These are phyloP conservation scores for Hypholoma sublateritium DNA, from an alignment of 768 basidiomycete genomes.

Conservation along the genomic window DNA sequence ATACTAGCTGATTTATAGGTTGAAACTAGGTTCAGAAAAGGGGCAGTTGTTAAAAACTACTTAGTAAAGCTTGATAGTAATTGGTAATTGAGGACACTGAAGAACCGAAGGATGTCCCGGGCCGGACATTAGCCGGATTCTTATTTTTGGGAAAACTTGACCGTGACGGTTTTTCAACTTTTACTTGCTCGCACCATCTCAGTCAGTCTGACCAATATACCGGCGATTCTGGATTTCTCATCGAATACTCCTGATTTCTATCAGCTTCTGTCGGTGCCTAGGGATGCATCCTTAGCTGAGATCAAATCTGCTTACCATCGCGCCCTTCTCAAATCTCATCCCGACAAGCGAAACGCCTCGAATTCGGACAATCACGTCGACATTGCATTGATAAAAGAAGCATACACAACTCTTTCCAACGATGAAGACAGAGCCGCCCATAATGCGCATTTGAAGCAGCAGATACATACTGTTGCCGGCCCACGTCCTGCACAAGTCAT, in stretches of 20 bases:
- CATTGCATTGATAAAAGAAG: slow-evolving; percentile 63
- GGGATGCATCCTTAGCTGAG: slow-evolving; percentile 47
- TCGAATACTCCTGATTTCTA: slow-evolving; percentile 51
- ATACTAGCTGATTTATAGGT: too few relatives aligned
- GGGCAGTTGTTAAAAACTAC: too few relatives aligned
- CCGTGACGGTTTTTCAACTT: too few relatives aligned
- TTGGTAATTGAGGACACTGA: too few relatives aligned
- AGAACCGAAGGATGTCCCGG: too few relatives aligned
- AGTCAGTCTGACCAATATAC: neutral
- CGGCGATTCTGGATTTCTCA: slow-evolving; percentile 20
- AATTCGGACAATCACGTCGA: slow-evolving; percentile 30
- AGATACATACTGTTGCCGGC: slow-evolving; percentile 16
- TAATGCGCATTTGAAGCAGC: slow-evolving; percentile 34
- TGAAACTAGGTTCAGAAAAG: too few relatives aligned
- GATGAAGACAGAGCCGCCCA: slow-evolving; percentile 48
- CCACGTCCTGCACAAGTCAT: slow-evolving; percentile 77
- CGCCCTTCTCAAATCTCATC: slow-evolving; percentile 63
- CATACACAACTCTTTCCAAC: slow-evolving; percentile 62
- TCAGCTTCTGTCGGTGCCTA: slow-evolving; percentile 50
- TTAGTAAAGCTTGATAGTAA: too few relatives aligned
- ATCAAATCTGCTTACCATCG: slow-evolving; percentile 73
- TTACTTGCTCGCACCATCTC: too few relatives aligned
- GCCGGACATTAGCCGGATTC: too few relatives aligned
- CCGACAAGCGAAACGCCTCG: slow-evolving; percentile 35
- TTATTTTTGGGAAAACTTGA: too few relatives aligned